Evolutionary conservation across 1,284 basidiomycete genomes (phyloP), one percentile per base, ranked within the genome.

Genomic region (Hymenochaete sp.): DNA sequence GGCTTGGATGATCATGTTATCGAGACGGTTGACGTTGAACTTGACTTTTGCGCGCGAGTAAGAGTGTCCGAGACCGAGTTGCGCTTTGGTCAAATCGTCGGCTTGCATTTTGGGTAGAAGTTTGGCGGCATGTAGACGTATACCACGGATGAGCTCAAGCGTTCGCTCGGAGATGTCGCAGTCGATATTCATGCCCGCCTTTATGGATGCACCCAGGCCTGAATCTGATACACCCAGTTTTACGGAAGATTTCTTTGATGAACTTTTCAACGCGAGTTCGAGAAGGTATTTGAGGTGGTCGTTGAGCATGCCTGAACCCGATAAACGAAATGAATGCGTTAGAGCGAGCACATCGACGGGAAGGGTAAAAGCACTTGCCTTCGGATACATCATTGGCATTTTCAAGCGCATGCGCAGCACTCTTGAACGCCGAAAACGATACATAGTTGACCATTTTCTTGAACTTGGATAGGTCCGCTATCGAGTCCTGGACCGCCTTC

Each of bases 1-100:
- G 45, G 95, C 95, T 68, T 98, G 96, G 60, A 98, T 98, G 71
- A 99, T 98, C 95, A 99, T 99, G 73, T 98, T 99, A 72, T 99
- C 95, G 53, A 91, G 84, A 55, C 95, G 79, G 78, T 98, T 98
- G 56, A 98, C 95, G 72, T 98, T 98, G 82, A 98, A 98, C 71
- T 97, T 97, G 57, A 98, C 87, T 66, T 98, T 98, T 49, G 93
- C 88, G 55, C 95, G 85, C 25, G 93, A 98, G 73, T 96, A 98
- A 16, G 90, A 91, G 75, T 99, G 95, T 41, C 95, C 95, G 40
- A 98, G 77, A 65, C 95, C 95, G 55, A 99, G 85, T 62, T 96
- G 93, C 11, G 96, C 92, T 60, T 93, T 90, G 49, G 73, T 78
- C 52, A 98, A 73, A 72, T 98, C 96, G 55, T 86, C 88, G 46